A percentile compares a stretch with the other conserved stretches of the same genome.
Conservation (phyloP, 306 rosid species). For the Lathyrus aphaca region DNA sequence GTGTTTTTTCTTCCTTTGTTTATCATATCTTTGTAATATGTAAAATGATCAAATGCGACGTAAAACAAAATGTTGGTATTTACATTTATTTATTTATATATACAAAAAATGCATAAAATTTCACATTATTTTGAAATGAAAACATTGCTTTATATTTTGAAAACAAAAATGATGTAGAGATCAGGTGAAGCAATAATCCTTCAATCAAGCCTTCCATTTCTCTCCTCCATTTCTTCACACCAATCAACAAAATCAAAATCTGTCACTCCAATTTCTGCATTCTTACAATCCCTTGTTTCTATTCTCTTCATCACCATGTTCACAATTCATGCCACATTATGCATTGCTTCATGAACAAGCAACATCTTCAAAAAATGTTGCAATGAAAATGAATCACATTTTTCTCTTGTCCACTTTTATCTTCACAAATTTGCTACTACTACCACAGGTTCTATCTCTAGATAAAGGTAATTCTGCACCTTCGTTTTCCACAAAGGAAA, state of each 20-base stretch:
- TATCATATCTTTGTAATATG: too few relatives aligned
- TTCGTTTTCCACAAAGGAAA: constrained; percentile 21
- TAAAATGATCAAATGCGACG: too few relatives aligned
- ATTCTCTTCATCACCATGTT: not conserved
- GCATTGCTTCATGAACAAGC: constrained; percentile 13
- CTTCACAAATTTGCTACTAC: constrained; percentile 40
- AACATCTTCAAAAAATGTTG: constrained; percentile 27
- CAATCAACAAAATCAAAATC: not conserved
- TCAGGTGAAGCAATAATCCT: constrained; percentile 1
- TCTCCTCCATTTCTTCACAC: constrained; percentile 61
- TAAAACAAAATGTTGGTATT: too few relatives aligned
- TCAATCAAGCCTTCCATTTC: constrained; percentile 58
- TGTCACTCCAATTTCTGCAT: constrained; percentile 3
- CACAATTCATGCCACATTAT: constrained; percentile 16
- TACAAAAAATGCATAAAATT: too few relatives aligned
- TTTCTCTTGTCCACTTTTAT: constrained; percentile 39
- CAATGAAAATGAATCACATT: constrained; percentile 42
- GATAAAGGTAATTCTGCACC: constrained; percentile 36
- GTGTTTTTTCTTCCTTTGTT: too few relatives aligned
- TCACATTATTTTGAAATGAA: too few relatives aligned
- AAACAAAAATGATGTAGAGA: not conserved
- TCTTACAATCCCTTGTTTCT: not conserved
- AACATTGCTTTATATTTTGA: too few relatives aligned
- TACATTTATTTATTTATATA: too few relatives aligned
- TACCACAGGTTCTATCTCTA: constrained; percentile 42